These are phyloP conservation scores for Candida xyloterini DNA, from an alignment of 805 yeast genomes.

Conservation along the genomic window DNA sequence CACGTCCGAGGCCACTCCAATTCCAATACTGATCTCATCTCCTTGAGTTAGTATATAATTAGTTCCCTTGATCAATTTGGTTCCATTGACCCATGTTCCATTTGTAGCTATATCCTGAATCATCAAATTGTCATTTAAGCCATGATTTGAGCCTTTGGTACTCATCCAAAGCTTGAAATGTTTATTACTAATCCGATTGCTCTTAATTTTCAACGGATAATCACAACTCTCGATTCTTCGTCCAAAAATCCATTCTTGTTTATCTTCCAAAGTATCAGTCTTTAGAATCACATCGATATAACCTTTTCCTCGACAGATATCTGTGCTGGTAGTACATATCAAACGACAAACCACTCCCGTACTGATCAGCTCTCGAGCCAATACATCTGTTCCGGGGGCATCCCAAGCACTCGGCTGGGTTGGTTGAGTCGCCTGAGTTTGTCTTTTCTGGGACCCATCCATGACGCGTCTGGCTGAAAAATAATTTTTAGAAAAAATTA, in stretches of 20 bases:
- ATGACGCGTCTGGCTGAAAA: conserved; percentile 11
- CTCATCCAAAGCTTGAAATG: conserved; percentile 72
- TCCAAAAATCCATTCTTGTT: conserved; percentile 53
- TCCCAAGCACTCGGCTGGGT: conserved; percentile 35
- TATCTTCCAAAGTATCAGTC: conserved; percentile 12
- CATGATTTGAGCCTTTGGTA: conserved; percentile 39
- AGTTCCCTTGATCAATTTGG: conserved; percentile 67
- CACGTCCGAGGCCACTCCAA: conserved; percentile 75
- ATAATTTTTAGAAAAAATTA: conserved; percentile 1
- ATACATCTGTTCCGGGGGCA: conserved; percentile 24
- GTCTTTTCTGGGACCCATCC: conserved; percentile 8
- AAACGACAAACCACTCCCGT: conserved; percentile 36
- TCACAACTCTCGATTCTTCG: conserved; percentile 62
- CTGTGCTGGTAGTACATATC: conserved; percentile 31
- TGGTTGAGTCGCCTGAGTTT: conserved; percentile 25
- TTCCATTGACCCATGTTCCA: conserved; percentile 84
- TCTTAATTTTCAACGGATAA: conserved; percentile 52
- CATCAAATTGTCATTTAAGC: conserved; percentile 37
- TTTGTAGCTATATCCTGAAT: conserved; percentile 81
- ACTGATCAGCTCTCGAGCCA: conserved; percentile 26
- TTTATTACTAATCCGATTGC: conserved; percentile 67
- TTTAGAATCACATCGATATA: conserved; percentile 33
- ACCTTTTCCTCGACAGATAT: conserved; percentile 21
- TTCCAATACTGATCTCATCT: conserved; percentile 88
- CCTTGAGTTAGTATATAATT: conserved; percentile 86